Evolutionary conservation across 768 basidiomycete species (phyloP), one percentile per base, ranked within the genome.

Genomic region (Glaciozyma antarctica): DNA sequence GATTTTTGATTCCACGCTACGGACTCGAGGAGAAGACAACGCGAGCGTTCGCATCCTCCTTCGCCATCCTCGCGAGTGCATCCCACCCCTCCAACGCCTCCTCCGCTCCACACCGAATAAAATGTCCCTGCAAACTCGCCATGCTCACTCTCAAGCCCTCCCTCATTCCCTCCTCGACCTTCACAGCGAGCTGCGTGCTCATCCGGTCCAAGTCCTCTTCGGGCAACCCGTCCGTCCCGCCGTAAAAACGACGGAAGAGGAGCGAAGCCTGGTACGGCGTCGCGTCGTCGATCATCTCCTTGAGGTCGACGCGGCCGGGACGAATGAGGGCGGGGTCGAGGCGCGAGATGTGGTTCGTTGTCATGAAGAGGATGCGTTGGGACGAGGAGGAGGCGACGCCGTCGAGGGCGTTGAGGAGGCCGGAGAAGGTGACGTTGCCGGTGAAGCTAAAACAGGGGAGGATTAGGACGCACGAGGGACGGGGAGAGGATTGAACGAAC

Each of bases 281-380:
- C 7, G 95, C 90, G 72, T 99, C 89, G 76, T 87, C 91, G 57
- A 99, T 82, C 45, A 88, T 77, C 70, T 88, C 83, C 32, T 84
- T 81, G 54, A 97, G 76, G 76, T 99, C 95, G 51, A 99, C 93
- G 15, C 95, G 84, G 22, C 95, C 95, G 0, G 95, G 94, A 58
- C 95, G 85, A 74, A 98, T 90, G 54, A 99, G 83, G 0, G 94
- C 95, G 9, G 90, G 87, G 77, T 99, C 95, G 44, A 99, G 83
- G 67, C 81, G 82, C 65, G 88, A 85, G 61, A 88, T 75, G 72
- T 98, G 95, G 76, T 99, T 99, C n/a, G 95, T 98, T 0, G 95
- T 99, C 86, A 99, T 88, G 78, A 99, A 99, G 44, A 99, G 84
- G 75, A 99, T 86, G n/a, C 95, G 86, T 73, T 95, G 92, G 78